Percentiles rank a stretch among this genome's conserved stretches.
Conservation (phyloP, 2,329 filamentous ascomycete genomes). For the Phyllosticta citribraziliensis region DNA sequence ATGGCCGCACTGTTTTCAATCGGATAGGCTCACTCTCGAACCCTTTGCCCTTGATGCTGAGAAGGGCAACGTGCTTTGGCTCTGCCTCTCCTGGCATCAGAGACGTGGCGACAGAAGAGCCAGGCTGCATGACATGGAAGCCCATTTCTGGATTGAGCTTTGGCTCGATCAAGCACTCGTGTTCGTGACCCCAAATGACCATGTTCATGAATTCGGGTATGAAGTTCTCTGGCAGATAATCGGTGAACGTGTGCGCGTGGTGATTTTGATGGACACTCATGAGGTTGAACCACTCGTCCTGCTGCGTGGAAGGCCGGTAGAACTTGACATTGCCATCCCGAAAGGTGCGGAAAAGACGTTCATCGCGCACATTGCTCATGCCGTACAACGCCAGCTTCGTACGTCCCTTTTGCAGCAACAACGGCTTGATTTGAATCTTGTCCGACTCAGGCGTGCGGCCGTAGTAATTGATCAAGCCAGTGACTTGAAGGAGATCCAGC, state of each 20-base stretch:
- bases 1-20: slow-evolving; percentile 81
- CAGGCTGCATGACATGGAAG: slow-evolving; percentile 95
- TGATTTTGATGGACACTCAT: slow-evolving; percentile 96
- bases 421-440: slow-evolving; percentile 84
- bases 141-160: slow-evolving; percentile 72
- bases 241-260: slow-evolving; percentile 79
- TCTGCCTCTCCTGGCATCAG: slow-evolving; percentile 83
- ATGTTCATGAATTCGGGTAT: slow-evolving; percentile 85
- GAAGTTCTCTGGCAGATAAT: slow-evolving; percentile 90
- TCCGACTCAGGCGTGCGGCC: slow-evolving; percentile 85
- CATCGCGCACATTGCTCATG: slow-evolving; percentile 90
- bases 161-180: slow-evolving; percentile 89
- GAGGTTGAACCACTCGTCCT: slow-evolving; percentile 89
- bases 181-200: slow-evolving; percentile 94
- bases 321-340: slow-evolving; percentile 89
- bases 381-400: slow-evolving; percentile 93
- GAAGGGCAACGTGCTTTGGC: slow-evolving; percentile 78
- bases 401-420: slow-evolving; percentile 82
- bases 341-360: slow-evolving; percentile 89
- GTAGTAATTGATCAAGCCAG: slow-evolving; percentile 91
- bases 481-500: slow-evolving; percentile 81
- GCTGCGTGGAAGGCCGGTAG: slow-evolving; percentile 71
- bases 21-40: slow-evolving; percentile 74
- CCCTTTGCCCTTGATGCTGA: slow-evolving; percentile 73
- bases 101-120: slow-evolving; percentile 91